These are phyloP conservation scores for Halteria grandinella DNA, from an alignment of 73 alveolate species.

Conservation along the genomic window DNA sequence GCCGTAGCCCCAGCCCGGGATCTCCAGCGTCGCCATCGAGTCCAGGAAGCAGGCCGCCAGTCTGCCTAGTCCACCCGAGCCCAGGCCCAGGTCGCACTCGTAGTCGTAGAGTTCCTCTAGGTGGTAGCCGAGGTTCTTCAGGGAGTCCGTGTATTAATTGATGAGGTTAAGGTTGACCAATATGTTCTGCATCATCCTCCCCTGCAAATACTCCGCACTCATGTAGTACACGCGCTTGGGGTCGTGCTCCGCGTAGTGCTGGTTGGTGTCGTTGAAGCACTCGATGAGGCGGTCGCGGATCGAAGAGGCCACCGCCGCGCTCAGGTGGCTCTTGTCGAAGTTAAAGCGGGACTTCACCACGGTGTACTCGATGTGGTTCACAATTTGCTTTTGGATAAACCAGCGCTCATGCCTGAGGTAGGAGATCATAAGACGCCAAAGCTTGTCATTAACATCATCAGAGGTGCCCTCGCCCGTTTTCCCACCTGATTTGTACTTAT, in stretches of 20 bases:
- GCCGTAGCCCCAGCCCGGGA: conserved; percentile 70
- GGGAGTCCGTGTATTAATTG: conserved; percentile 29
- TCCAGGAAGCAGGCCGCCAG: conserved; percentile 54
- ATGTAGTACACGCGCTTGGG: conserved; percentile 40
- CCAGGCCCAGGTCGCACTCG: conserved; percentile 48
- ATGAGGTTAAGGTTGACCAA: conserved; percentile 35
- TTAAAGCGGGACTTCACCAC: conserved; percentile 84
- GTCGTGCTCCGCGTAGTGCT: conserved; percentile 43
- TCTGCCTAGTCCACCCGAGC: conserved; percentile 55
- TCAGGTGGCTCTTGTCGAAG: conserved; percentile 66
- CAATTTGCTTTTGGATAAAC: conserved; percentile 24
- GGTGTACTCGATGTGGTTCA: conserved; percentile 77
- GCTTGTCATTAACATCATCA: conserved; percentile 28
- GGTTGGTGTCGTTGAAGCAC: conserved; percentile 49
- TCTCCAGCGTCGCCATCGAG: conserved; percentile 25
- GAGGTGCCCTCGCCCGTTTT: no score
- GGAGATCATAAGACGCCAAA: conserved; percentile 42
- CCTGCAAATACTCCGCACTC: conserved; percentile 44
- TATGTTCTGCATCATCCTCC: conserved; percentile 50
- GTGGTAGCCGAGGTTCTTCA: conserved; percentile 46
- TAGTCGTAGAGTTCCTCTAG: conserved; percentile 54
- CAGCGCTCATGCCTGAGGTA: conserved; percentile 42
- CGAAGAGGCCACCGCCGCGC: conserved; percentile 40
- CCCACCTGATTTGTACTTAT: no score
- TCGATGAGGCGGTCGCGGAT: conserved; percentile 53